Evolutionary conservation across 148 eudicot genomes (phyloP).

Genomic region (Persicaria maculosa): DNA sequence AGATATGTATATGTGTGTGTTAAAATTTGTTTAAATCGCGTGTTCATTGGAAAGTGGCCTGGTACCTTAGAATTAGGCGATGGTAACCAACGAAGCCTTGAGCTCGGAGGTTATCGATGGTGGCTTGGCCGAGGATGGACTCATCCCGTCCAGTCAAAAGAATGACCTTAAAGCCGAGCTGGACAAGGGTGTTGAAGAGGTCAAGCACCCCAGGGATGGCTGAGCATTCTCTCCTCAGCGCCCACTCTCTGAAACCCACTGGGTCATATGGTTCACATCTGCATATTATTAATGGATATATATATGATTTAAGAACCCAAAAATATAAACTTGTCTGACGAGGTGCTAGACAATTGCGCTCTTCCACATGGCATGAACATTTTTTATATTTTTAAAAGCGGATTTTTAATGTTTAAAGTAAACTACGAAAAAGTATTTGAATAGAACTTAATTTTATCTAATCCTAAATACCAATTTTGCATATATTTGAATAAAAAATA

Average conservation of each 20-base stretch:
- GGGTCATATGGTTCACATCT: conserved; percentile 85
- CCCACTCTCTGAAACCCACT: conserved; percentile 60
- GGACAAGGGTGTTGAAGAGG: conserved; percentile 41
- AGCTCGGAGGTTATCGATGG: conserved; percentile 35
- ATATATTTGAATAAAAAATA: no score
- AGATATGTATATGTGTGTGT: neutral
- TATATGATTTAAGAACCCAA: no score
- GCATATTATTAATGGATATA: neutral
- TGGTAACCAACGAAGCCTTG: conserved; percentile 68
- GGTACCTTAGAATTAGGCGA: conserved; percentile 62
- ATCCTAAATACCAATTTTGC: no score
- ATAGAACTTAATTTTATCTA: no score
- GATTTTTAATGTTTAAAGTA: no score
- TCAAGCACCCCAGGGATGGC: conserved; percentile 45
- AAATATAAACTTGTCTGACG: no score
- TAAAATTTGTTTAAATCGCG: neutral
- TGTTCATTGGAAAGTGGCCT: neutral
- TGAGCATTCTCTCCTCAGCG: conserved; percentile 37
- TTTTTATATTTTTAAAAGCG: no score
- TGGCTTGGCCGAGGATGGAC: conserved; percentile 42
- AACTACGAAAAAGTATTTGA: no score
- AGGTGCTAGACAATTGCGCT: no score
- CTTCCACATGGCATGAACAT: no score
- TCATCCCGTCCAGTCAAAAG: conserved; percentile 63
- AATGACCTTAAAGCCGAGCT: conserved; percentile 53